Percentiles rank a stretch among this genome's conserved stretches.
These are phyloP conservation scores for Boletus bicolor DNA, from an alignment of 768 basidiomycete species.

Conservation along the genomic window DNA sequence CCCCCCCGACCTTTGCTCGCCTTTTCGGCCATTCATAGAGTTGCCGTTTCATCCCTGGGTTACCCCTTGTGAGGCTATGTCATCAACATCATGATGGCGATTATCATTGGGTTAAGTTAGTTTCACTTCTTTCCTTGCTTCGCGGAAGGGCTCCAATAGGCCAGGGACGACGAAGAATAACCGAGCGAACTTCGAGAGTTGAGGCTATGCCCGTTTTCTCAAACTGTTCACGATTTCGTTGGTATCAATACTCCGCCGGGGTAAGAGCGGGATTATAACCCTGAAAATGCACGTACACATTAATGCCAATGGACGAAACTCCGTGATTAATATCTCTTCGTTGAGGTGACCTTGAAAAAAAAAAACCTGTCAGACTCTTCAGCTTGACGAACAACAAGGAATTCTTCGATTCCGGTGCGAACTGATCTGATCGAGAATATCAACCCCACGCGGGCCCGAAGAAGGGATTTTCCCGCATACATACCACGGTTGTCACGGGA, in stretches of 20 bases:
- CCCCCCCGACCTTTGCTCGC: not conserved
- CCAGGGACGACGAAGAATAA: not conserved
- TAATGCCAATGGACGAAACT: not conserved
- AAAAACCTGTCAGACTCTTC: not conserved
- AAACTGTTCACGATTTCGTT: not conserved
- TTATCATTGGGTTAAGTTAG: not conserved
- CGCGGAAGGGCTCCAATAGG: constrained; percentile 13
- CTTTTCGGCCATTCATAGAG: constrained; percentile 3
- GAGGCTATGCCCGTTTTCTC: constrained; percentile 5
- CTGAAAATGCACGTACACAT: not conserved
- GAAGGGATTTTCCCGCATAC: not conserved
- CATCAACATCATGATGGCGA: constrained; percentile 10
- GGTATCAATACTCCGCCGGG: not conserved
- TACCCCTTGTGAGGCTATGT: constrained; percentile 1
- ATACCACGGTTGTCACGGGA: constrained; percentile 4
- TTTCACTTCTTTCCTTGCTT: constrained; percentile 18
- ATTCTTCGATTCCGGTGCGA: not conserved
- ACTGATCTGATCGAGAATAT: constrained; percentile 3
- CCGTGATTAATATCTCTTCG: not conserved
- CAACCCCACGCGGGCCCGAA: constrained; percentile 11
- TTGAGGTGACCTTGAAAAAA: not conserved
- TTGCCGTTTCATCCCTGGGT: constrained; percentile 10
- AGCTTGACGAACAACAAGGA: not conserved
- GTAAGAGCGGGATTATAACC: not conserved
- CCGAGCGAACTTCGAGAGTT: not conserved